phyloP scores from a whole-genome alignment of 176 grass and related monocot genomes.

The Saccharum officinarum region DNA sequence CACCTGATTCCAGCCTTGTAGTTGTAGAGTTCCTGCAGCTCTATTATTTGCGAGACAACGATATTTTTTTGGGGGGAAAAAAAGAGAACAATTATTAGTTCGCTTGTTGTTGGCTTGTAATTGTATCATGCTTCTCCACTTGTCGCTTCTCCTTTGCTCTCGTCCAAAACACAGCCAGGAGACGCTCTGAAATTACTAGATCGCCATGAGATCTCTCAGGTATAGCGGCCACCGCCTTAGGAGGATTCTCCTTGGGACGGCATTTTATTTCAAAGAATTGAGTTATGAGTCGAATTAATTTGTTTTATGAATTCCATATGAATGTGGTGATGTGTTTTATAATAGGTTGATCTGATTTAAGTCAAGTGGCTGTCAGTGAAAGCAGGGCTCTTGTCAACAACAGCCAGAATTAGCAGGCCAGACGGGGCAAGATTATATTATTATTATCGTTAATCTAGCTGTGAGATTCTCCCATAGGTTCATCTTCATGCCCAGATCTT shows the following conservation, averaged over 20 bases:
- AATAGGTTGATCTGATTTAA: too few relatives aligned
- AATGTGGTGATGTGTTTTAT: too few relatives aligned
- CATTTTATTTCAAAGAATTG: not conserved
- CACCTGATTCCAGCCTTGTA: not conserved
- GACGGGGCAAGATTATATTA: not conserved
- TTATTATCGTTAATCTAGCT: not conserved
- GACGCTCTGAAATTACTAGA: not conserved
- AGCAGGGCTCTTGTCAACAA: not conserved
- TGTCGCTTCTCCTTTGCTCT: conserved; percentile 23
- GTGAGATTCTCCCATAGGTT: conserved; percentile 24
- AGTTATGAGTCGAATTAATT: too few relatives aligned
- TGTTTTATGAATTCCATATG: too few relatives aligned
- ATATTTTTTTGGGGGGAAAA: not conserved
- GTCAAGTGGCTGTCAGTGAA: not conserved
- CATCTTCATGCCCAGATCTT: conserved; percentile 21
- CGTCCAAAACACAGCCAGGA: not conserved
- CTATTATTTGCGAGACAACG: not conserved
- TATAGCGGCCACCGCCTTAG: not conserved
- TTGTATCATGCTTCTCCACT: not conserved
- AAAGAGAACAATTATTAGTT: not conserved
- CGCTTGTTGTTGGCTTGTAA: too few relatives aligned
- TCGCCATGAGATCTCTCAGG: conserved; percentile 19
- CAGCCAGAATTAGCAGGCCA: not conserved
- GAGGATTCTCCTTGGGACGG: not conserved
- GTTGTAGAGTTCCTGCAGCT: not conserved